phyloP scores from a whole-genome alignment of 2,329 filamentous ascomycete genomes.

The Verticillium isaacii region DNA sequence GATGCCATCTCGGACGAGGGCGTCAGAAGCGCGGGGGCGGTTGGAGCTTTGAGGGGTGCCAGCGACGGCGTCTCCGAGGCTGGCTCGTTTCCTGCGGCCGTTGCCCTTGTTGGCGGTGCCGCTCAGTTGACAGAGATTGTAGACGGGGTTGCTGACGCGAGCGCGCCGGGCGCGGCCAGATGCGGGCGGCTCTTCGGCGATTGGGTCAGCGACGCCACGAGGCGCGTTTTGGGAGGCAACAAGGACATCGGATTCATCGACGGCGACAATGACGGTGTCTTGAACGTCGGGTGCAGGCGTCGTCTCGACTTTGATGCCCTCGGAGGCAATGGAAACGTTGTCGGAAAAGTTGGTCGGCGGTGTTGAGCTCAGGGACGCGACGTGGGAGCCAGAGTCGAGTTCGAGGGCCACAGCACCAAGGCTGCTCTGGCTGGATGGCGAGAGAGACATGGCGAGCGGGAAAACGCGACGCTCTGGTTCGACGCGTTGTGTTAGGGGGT shows the following conservation, averaged over 20 bases:
- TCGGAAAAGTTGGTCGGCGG: slow-evolving; percentile 65
- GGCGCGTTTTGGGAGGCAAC: slow-evolving; percentile 14
- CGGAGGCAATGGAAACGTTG: slow-evolving; percentile 51
- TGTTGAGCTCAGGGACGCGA: slow-evolving; percentile 56
- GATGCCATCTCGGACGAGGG: slow-evolving; percentile 30
- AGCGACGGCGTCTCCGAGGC: slow-evolving; percentile 43
- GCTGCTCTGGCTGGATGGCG: slow-evolving; percentile 21
- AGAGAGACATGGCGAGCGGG: slow-evolving; percentile 22
- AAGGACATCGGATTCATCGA: slow-evolving; percentile 2
- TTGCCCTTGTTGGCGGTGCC: slow-evolving; percentile 45
- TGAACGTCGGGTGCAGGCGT: slow-evolving; percentile 11
- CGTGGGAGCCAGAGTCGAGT: slow-evolving; percentile 36
- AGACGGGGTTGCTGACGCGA: slow-evolving; percentile 53
- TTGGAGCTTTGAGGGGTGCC: slow-evolving; percentile 17
- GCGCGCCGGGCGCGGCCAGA: slow-evolving; percentile 48
- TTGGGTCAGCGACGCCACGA: slow-evolving; percentile 17
- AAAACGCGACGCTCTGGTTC: slow-evolving; percentile 2
- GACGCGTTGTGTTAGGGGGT: slow-evolving; percentile 8
- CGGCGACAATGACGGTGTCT: slow-evolving; percentile 19
- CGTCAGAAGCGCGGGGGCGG: slow-evolving; percentile 13
- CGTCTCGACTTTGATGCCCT: slow-evolving; percentile 29
- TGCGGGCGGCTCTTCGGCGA: slow-evolving; percentile 19
- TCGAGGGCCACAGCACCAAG: slow-evolving; percentile 27
- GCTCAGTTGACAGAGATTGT: slow-evolving; percentile 61
- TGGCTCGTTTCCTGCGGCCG: slow-evolving; percentile 49